Evolutionary conservation across 2,329 filamentous ascomycete genomes (phyloP).

Genomic region (Penicillium sp.): DNA sequence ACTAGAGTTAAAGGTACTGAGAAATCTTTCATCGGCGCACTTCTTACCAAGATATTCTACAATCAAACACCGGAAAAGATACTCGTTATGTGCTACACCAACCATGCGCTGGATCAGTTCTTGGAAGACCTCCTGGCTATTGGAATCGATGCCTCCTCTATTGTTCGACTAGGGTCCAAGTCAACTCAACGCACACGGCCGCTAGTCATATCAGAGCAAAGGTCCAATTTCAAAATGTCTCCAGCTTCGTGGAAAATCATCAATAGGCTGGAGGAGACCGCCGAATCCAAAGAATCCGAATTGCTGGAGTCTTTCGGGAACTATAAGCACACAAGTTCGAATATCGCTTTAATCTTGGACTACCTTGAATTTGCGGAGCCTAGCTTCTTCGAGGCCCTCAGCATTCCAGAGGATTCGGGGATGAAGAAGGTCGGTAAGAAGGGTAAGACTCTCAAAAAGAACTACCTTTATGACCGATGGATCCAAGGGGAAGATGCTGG

Average conservation of each 20-base stretch:
- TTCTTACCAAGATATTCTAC: slow-evolving; percentile 54
- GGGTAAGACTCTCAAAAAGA: slow-evolving; percentile 40
- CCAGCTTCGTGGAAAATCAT: slow-evolving; percentile 38
- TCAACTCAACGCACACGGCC: slow-evolving; percentile 44
- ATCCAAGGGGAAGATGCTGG: slow-evolving; percentile 42
- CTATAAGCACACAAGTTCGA: slow-evolving; percentile 12
- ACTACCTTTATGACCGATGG: slow-evolving; percentile 56
- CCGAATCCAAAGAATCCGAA: slow-evolving; percentile 18
- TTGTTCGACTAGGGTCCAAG: slow-evolving; percentile 55
- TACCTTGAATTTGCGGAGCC: slow-evolving; percentile 50
- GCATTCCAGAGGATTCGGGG: slow-evolving; percentile 41
- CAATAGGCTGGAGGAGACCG: slow-evolving; percentile 36
- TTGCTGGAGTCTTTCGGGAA: slow-evolving; percentile 15
- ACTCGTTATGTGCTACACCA: slow-evolving; percentile 57
- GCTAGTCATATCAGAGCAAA: slow-evolving; percentile 45
- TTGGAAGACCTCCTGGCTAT: slow-evolving; percentile 58
- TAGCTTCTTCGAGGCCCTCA: slow-evolving; percentile 53
- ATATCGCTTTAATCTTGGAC: slow-evolving; percentile 32
- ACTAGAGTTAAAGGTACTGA: slow-evolving; percentile 53
- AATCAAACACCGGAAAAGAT: slow-evolving; percentile 47
- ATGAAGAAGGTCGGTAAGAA: slow-evolving; percentile 43
- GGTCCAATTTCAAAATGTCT: slow-evolving; percentile 26
- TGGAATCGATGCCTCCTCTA: neutral
- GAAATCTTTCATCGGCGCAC: slow-evolving; percentile 66
- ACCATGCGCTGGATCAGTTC: slow-evolving; percentile 48